phyloP scores from a whole-genome alignment of 257 asterid genomes.

The Pogostemon cablin region DNA sequence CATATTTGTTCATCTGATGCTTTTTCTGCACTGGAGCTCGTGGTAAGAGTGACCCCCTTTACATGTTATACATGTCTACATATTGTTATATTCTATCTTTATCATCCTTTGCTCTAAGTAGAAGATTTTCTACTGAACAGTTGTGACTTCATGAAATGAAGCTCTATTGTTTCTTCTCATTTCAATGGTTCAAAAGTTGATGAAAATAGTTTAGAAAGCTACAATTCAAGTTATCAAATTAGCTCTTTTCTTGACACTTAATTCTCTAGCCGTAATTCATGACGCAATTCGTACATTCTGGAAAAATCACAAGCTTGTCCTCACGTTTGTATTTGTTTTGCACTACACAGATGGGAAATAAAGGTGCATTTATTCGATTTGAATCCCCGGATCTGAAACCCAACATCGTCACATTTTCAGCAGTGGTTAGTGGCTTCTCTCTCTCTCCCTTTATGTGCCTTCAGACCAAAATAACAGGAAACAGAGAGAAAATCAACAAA shows the following conservation, averaged over 20 bases:
- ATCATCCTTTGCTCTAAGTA: neutral
- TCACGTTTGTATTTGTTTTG: conserved; percentile 29
- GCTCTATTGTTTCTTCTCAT: neutral
- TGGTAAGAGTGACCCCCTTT: neutral
- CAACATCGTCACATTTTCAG: conserved; percentile 78
- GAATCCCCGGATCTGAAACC: conserved; percentile 94
- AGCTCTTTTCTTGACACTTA: neutral
- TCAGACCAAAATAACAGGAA: neutral
- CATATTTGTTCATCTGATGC: conserved; percentile 2
- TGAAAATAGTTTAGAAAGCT: neutral
- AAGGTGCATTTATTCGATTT: conserved; percentile 95
- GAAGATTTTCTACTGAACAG: conserved; percentile 1
- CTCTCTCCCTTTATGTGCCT: conserved; percentile 3
- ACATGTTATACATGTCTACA: neutral
- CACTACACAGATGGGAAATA: conserved; percentile 91
- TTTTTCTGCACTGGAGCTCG: neutral
- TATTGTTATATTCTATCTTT: neutral
- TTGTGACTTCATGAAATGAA: neutral
- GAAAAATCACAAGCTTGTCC: neutral
- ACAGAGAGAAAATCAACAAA: neutral
- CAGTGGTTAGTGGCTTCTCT: conserved; percentile 78
- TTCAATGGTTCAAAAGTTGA: neutral
- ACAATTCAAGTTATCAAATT: neutral
- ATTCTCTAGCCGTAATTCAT: conserved; percentile 5
- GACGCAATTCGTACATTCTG: neutral